Evolutionary conservation across 1,139 yeast genomes (phyloP).

Genomic region (Scheffersomyces titani): DNA sequence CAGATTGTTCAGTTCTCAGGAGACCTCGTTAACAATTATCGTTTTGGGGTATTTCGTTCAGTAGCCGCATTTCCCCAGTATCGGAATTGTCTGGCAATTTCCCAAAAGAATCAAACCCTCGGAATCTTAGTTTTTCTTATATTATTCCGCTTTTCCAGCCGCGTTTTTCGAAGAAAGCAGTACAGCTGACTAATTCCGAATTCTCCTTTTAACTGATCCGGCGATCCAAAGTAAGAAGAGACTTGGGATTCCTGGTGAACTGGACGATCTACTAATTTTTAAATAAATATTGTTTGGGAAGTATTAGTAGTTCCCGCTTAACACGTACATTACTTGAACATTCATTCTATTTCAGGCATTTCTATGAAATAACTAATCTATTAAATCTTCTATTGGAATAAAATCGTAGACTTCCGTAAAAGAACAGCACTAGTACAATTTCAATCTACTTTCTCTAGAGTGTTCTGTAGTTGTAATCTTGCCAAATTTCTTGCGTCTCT

Average conservation of each 20-base stretch:
- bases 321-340: too few species aligned
- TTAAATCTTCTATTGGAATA: too few species aligned
- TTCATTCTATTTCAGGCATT: background rate
- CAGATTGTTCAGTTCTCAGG: background rate
- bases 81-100: background rate
- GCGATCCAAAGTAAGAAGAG: background rate
- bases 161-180: background rate
- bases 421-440: background rate
- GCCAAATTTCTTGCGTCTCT: conserved; percentile 38
- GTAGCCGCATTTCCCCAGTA: background rate
- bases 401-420: background rate
- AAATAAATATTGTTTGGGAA: too few species aligned
- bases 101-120: background rate
- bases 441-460: background rate
- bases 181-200: background rate
- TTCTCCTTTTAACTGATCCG: background rate
- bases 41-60: too few species aligned
- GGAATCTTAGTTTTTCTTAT: background rate
- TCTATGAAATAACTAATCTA: background rate
- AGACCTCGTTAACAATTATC: too few species aligned
- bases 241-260: background rate
- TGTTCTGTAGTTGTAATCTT: conserved; percentile 13
- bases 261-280: background rate
- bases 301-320: too few species aligned
- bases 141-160: background rate